A percentile compares a stretch with the other conserved stretches of the same genome.
These are phyloP conservation scores for Lactifluus subvellereus DNA, from an alignment of 768 basidiomycete species.

Conservation along the genomic window DNA sequence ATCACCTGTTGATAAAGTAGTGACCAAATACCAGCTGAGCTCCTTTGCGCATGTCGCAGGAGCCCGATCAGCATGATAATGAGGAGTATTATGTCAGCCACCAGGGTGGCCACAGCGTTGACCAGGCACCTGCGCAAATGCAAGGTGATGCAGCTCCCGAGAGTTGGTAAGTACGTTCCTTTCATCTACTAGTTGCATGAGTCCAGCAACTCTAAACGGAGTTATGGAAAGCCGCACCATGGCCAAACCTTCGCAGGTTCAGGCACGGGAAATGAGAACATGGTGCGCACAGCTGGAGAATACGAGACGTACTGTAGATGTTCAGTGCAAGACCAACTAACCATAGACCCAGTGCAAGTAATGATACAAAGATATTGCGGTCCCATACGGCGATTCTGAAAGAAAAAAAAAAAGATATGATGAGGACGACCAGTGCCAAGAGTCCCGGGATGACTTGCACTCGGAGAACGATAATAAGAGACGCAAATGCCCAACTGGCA, in stretches of 20 bases:
- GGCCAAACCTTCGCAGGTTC: neutral
- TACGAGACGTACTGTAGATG: neutral
- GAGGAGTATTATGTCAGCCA: neutral
- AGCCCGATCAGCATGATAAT: slow-evolving; percentile 1
- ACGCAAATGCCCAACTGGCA: neutral
- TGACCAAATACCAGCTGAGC: slow-evolving; percentile 4
- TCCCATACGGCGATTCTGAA: slow-evolving; percentile 10
- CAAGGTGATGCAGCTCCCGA: neutral
- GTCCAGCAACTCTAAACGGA: neutral
- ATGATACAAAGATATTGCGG: neutral
- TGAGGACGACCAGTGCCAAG: neutral
- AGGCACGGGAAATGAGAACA: neutral
- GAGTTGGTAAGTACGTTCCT: neutral
- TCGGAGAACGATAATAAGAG: slow-evolving; percentile 1
- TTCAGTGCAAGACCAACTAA: neutral
- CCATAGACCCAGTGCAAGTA: neutral
- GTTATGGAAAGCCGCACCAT: neutral
- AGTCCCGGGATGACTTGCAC: neutral
- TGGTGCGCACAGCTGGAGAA: neutral
- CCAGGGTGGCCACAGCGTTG: neutral
- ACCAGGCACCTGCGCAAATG: neutral
- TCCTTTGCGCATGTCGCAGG: neutral
- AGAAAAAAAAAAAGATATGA: neutral
- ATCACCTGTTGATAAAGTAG: slow-evolving; percentile 18
- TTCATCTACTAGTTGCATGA: neutral